These are phyloP conservation scores for Termitomyces sp. DNA, from an alignment of 768 basidiomycete genomes.

Conservation along the genomic window DNA sequence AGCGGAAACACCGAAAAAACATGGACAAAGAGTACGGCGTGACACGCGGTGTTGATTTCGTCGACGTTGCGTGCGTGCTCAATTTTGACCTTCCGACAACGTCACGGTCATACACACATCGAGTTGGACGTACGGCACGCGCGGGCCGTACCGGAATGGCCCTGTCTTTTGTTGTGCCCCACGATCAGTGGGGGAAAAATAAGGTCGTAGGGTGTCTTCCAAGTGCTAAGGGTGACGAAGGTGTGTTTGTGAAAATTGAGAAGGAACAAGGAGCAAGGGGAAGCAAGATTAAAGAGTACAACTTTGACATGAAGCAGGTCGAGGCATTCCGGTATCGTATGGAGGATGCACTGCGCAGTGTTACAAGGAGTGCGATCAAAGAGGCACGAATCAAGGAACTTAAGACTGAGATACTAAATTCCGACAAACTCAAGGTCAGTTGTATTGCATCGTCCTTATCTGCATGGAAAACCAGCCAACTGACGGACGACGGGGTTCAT, in stretches of 20 bases:
- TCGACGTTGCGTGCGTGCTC: slow-evolving; percentile 94
- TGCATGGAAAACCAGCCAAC: neutral
- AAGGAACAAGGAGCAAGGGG: slow-evolving; percentile 62
- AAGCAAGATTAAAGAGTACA: slow-evolving; percentile 79
- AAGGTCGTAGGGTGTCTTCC: slow-evolving; percentile 68
- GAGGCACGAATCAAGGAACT: slow-evolving; percentile 94
- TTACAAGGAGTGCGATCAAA: slow-evolving; percentile 80
- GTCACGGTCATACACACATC: slow-evolving; percentile 87
- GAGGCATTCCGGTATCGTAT: slow-evolving; percentile 97
- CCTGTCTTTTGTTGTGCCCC: slow-evolving; percentile 81
- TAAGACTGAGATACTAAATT: slow-evolving; percentile 90
- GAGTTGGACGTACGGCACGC: slow-evolving; percentile 94
- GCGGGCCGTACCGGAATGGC: slow-evolving; percentile 93
- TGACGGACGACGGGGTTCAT: slow-evolving; percentile 4
- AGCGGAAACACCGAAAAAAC: slow-evolving; percentile 46
- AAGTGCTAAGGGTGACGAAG: slow-evolving; percentile 73
- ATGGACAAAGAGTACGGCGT: slow-evolving; percentile 86
- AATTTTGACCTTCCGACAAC: slow-evolving; percentile 97
- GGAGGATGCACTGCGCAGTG: slow-evolving; percentile 90
- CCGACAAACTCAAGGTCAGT: slow-evolving; percentile 91
- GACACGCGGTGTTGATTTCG: slow-evolving; percentile 94
- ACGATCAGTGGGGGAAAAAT: slow-evolving; percentile 66
- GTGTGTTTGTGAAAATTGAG: slow-evolving; percentile 73
- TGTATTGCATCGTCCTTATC: neutral
- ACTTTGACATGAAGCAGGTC: slow-evolving; percentile 93